Base-by-base conservation (phyloP, 331 rosid species). In the Telfairia occidentalis region DNA sequence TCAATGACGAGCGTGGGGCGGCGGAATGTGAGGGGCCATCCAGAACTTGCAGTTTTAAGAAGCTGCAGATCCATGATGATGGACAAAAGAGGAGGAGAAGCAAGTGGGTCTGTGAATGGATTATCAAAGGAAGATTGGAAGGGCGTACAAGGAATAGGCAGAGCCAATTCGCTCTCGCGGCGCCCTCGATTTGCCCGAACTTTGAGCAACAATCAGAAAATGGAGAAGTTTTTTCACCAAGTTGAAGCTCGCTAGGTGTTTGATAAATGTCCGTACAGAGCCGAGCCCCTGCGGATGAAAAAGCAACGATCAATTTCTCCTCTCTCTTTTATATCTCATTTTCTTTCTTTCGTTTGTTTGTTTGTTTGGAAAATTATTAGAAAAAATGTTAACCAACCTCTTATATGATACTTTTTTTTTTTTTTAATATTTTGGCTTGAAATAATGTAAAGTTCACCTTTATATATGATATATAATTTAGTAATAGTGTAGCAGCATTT, bases 11-110 rank as follows among this genome's bases (percentile, higher is more conserved):
- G 40, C 38, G 49, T 73, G 49, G 40, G 45, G 16, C 65, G 64
- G 49, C 45, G 49, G 29, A 24, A 34, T 3, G 6, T 34, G 32
- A 73, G 46, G 29, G 78, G 42, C 18, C 70, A 70, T 19, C 50
- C 80, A 49, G 84, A 75, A 69, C 82, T 65, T 40, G 0, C 69
- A 7, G 29, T 53, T 61, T 81, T 79, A 0, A 50, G 65, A 29
- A 80, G 83, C 78, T 58, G 50, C 7, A 82, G 49, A 70, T 75
- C 81, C 15, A 13, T 30, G 73, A 18, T 23, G 48, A 21, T 24
- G 0, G 65, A 32, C 2, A 61, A 72, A 3, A 50, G 48, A 11
- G 45, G 24, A 9, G 76, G 71, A n/a, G 75, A 40, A 48, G 30
- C 61, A 11, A 80, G 35, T 23, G 43, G 32, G 16, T 37, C 77